Percentiles rank a stretch among this genome's conserved stretches.
phyloP scores from a whole-genome alignment of 2,329 filamentous ascomycete genomes.

The Phialophora verrucosa region DNA sequence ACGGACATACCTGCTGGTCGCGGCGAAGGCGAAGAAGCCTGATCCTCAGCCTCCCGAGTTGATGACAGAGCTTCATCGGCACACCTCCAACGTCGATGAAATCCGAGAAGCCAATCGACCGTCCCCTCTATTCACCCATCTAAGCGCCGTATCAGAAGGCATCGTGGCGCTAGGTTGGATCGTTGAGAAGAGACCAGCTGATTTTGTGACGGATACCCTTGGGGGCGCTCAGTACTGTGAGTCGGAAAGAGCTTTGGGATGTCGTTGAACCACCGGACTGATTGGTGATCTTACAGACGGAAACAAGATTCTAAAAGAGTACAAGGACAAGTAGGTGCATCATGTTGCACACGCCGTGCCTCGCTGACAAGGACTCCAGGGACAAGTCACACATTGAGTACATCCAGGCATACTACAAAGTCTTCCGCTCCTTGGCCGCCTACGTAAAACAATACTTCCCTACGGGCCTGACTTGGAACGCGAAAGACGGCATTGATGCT shows the following conservation, averaged over 20 bases:
- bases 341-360: not conserved
- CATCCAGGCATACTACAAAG: constrained; percentile 88
- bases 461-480: constrained; percentile 85
- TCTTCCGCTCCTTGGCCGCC: constrained; percentile 81
- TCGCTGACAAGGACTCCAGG: constrained; percentile 53
- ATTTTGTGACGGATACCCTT: constrained; percentile 82
- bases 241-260: not conserved
- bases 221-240: constrained; percentile 80
- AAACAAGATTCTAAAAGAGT: constrained; percentile 89
- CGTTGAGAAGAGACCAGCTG: constrained; percentile 79
- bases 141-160: constrained; percentile 87
- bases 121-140: constrained; percentile 75
- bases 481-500: constrained; percentile 72
- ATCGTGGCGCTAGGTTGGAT: constrained; percentile 92
- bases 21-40: constrained; percentile 91
- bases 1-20: constrained; percentile 83
- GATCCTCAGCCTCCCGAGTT: constrained; percentile 75
- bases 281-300: constrained; percentile 57
- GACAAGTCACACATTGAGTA: constrained; percentile 83
- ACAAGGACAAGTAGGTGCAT: constrained; percentile 73
- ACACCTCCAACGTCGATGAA: constrained; percentile 77
- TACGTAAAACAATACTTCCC: constrained; percentile 86
- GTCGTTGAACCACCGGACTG: not conserved
- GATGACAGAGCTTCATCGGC: constrained; percentile 83
- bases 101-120: constrained; percentile 82